Evolutionary conservation across 1,139 yeast genomes (phyloP).

Genomic region (Zygosaccharomyces pseudobailii): DNA sequence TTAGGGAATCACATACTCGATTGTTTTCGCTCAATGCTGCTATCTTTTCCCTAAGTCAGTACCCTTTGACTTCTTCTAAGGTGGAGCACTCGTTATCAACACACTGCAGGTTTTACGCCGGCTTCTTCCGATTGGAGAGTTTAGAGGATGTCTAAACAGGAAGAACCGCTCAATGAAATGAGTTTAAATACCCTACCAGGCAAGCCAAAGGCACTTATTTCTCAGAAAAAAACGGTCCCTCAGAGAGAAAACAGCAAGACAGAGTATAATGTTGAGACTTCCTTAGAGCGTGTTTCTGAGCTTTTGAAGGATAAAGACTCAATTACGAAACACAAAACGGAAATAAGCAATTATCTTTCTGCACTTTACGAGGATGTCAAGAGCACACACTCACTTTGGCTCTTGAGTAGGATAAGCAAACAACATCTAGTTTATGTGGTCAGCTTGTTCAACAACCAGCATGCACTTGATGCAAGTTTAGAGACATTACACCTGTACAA

Average conservation of each 20-base stretch:
- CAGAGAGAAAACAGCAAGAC: background rate
- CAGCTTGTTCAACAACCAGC: constrained; percentile 17
- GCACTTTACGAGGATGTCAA: constrained; percentile 13
- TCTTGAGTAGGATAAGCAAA: constrained; percentile 17
- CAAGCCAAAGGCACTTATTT: background rate
- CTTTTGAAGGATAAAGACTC: constrained; percentile 8
- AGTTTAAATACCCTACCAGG: constrained; percentile 22
- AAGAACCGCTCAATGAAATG: constrained; percentile 25
- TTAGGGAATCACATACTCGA: background rate
- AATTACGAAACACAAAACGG: constrained; percentile 3
- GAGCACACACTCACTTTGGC: constrained; percentile 17
- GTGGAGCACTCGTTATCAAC: background rate
- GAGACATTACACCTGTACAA: constrained; percentile 26
- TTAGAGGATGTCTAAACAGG: constrained; percentile 17
- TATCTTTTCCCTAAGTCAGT: background rate
- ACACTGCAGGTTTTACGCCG: background rate
- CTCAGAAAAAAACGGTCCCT: background rate
- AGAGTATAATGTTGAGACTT: constrained; percentile 4
- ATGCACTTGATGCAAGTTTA: constrained; percentile 10
- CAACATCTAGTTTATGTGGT: constrained; percentile 27
- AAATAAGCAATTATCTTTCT: constrained; percentile 11
- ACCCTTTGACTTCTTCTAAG: background rate
- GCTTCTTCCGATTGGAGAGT: background rate
- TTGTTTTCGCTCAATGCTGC: background rate
- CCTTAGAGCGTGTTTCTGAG: constrained; percentile 6